These are phyloP conservation scores for Nelumbo lutea DNA, from an alignment of 164 flowering plant genomes.

Conservation along the genomic window DNA sequence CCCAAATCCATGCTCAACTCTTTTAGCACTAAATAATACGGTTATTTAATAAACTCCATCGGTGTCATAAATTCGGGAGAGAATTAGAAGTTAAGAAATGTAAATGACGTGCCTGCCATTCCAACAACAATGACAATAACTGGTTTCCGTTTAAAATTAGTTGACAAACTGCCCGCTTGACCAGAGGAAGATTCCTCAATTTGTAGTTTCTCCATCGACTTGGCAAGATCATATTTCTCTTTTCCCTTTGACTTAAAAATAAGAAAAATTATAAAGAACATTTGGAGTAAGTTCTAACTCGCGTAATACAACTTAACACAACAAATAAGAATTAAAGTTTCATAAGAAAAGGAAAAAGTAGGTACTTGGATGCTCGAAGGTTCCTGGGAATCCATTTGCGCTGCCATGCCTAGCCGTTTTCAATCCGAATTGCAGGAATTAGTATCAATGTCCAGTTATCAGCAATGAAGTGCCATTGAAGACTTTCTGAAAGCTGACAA, in stretches of 20 bases:
- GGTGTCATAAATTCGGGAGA: not conserved
- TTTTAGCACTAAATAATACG: not conserved
- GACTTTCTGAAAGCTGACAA: no score
- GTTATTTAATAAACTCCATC: not conserved
- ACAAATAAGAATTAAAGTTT: no score
- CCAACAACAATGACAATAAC: conserved; percentile 84
- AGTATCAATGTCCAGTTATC: no score
- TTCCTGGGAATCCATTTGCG: no score
- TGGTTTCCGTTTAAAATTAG: conserved; percentile 69
- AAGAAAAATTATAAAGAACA: not conserved
- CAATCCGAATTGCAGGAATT: no score
- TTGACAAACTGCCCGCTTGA: conserved; percentile 19
- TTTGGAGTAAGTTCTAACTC: not conserved
- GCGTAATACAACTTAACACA: no score
- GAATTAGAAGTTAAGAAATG: not conserved
- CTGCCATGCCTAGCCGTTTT: no score
- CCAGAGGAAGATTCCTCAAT: conserved; percentile 43
- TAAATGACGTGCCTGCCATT: conserved; percentile 67
- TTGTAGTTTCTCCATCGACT: conserved; percentile 56
- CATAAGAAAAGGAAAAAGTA: no score
- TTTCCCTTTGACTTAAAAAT: conserved; percentile 26
- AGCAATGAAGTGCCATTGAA: no score
- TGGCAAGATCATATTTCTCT: conserved; percentile 41
- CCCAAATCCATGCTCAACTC: not conserved
- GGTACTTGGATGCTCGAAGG: no score